phyloP scores from a whole-genome alignment of 2,329 filamentous ascomycete genomes.

The Elsinoe perseae region DNA sequence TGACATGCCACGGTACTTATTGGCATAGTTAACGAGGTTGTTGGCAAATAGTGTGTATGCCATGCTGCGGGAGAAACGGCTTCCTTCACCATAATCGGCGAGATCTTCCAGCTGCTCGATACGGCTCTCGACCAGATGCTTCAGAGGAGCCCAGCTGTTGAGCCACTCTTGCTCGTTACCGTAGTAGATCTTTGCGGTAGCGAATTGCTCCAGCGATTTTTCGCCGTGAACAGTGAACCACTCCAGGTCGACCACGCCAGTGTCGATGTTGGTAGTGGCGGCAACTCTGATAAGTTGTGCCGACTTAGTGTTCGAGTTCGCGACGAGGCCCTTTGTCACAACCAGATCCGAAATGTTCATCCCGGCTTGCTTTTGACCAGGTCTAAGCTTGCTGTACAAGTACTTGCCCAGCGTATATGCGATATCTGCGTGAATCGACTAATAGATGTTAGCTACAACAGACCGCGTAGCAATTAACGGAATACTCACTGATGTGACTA shows the following conservation, averaged over 20 bases:
- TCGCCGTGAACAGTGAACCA: constrained; percentile 25
- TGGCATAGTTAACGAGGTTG: constrained; percentile 27
- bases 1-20: constrained; percentile 31
- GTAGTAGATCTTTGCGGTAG: constrained; percentile 22
- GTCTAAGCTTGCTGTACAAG: constrained; percentile 13
- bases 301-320: constrained; percentile 16
- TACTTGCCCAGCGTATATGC: constrained; percentile 29
- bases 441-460: neutral
- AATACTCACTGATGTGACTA: constrained; percentile 28
- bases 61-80: constrained; percentile 26
- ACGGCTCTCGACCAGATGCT: constrained; percentile 27
- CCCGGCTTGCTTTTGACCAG: neutral
- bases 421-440: constrained; percentile 30
- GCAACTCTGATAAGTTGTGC: constrained; percentile 14
- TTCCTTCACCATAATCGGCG: constrained; percentile 22
- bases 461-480: neutral
- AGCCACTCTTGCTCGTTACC: constrained; percentile 25
- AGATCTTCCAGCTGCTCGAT: constrained; percentile 27
- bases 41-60: constrained; percentile 34
- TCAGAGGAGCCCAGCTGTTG: constrained; percentile 23
- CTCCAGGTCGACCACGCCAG: constrained; percentile 6
- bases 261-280: constrained; percentile 1
- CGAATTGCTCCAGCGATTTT: constrained; percentile 23
- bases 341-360: constrained; percentile 36
- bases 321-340: constrained; percentile 26